These are phyloP conservation scores for Thalia dealbata DNA, from an alignment of 176 grass and related monocot species.

Conservation along the genomic window DNA sequence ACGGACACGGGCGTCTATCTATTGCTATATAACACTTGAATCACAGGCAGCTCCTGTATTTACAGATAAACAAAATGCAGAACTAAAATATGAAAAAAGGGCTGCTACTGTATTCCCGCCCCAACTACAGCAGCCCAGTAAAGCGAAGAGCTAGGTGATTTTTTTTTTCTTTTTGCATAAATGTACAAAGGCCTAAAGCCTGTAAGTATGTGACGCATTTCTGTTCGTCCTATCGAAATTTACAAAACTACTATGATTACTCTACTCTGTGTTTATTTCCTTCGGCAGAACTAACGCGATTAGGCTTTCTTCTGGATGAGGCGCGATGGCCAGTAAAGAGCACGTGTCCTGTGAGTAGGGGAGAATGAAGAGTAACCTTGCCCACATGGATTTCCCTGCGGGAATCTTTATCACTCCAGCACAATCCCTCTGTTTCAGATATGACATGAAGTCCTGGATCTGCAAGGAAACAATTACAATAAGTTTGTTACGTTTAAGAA, in stretches of 20 bases:
- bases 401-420: conserved; percentile 87
- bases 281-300: conserved; percentile 68
- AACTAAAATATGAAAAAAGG: too few relatives aligned
- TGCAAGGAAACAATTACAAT: conserved; percentile 20
- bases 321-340: conserved; percentile 44
- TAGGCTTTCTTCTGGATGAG: conserved; percentile 44
- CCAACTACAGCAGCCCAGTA: too few relatives aligned
- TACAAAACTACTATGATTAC: not conserved
- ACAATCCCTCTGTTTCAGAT: conserved; percentile 79
- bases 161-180: not conserved
- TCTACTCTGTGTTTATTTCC: conserved; percentile 48
- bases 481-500: too few relatives aligned
- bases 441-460: conserved; percentile 86
- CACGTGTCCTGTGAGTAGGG: conserved; percentile 46
- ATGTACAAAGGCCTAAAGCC: not conserved
- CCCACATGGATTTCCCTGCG: conserved; percentile 60
- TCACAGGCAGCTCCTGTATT: too few relatives aligned
- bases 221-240: not conserved
- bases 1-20: too few relatives aligned
- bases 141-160: not conserved
- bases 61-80: too few relatives aligned
- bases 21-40: too few relatives aligned
- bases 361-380: conserved; percentile 80
- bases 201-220: not conserved
- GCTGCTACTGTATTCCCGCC: too few relatives aligned